Conservation (phyloP, 768 basidiomycete genomes). For the Suillus brevipes region DNA sequence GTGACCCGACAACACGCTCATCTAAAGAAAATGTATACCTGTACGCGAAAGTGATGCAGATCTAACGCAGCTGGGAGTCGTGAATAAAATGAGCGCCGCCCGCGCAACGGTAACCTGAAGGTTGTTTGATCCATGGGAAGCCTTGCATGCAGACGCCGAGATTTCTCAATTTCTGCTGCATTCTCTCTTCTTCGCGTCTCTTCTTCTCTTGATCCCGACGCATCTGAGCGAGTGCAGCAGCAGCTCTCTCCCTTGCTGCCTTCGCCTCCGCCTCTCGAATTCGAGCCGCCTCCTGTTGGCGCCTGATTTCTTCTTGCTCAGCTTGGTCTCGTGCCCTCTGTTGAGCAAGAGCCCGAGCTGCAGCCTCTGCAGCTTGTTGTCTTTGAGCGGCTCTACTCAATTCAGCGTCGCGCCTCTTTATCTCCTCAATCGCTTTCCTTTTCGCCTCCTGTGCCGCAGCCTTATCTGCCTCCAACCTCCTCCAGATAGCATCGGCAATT, state of each 20-base stretch:
- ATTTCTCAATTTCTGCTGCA: constrained; percentile 40
- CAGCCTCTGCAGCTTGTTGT: constrained; percentile 12
- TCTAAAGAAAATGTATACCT: not conserved
- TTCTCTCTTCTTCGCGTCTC: constrained; percentile 28
- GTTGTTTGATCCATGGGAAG: constrained; percentile 44
- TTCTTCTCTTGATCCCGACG: constrained; percentile 25
- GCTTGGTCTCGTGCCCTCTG: constrained; percentile 25
- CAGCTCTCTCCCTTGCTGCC: constrained; percentile 19
- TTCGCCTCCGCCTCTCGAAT: constrained; percentile 16
- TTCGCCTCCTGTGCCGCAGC: constrained; percentile 24
- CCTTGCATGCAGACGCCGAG: constrained; percentile 55
- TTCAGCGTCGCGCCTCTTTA: constrained; percentile 19
- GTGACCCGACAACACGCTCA: not conserved
- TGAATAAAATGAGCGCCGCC: constrained; percentile 46
- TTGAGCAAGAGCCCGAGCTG: constrained; percentile 18
- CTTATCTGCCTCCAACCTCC: constrained; percentile 43
- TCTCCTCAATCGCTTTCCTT: constrained; percentile 19
- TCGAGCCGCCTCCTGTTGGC: constrained; percentile 22
- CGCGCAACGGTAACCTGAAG: constrained; percentile 44
- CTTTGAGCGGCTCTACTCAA: constrained; percentile 18
- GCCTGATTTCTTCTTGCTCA: constrained; percentile 19
- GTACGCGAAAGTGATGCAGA: not conserved
- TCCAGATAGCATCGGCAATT: constrained; percentile 54
- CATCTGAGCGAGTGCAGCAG: constrained; percentile 31
- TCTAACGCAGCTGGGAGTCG: constrained; percentile 26